Evolutionary conservation across 2,329 filamentous ascomycete species (phyloP).

Genomic region (Teratosphaeria zuluensis): DNA sequence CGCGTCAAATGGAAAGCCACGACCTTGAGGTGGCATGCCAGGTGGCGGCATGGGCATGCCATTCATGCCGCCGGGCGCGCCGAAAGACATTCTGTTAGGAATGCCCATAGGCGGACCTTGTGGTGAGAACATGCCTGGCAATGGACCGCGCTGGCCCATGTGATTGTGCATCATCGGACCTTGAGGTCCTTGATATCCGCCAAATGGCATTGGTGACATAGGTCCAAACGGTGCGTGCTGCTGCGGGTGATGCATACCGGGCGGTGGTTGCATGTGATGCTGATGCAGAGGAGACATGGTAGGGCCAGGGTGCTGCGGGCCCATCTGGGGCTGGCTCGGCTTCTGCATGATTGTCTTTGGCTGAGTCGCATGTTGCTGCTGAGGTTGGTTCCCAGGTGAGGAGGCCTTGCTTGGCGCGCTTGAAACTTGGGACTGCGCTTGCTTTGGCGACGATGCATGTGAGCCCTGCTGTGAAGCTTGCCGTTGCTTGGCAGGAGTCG

Average conservation of each 20-base stretch:
- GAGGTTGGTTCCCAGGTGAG: slow-evolving; percentile 51
- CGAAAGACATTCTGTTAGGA: slow-evolving; percentile 30
- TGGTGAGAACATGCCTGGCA: slow-evolving; percentile 44
- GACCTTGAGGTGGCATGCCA: slow-evolving; percentile 48
- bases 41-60: slow-evolving; percentile 33
- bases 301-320: slow-evolving; percentile 10
- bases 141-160: slow-evolving; percentile 43
- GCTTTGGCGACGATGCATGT: slow-evolving; percentile 58
- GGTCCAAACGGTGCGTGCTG: slow-evolving; percentile 32
- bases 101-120: slow-evolving; percentile 42
- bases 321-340: slow-evolving; percentile 41
- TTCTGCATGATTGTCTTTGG: slow-evolving; percentile 56
- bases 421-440: slow-evolving; percentile 44
- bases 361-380: slow-evolving; percentile 56
- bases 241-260: slow-evolving; percentile 38
- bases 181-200: slow-evolving; percentile 43
- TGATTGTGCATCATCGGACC: slow-evolving; percentile 43
- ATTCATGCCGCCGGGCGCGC: slow-evolving; percentile 46
- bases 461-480: slow-evolving; percentile 72
- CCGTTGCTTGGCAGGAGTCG: slow-evolving; percentile 67
- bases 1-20: slow-evolving; percentile 42
- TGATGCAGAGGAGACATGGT: slow-evolving; percentile 44
- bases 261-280: slow-evolving; percentile 52
- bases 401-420: slow-evolving; percentile 42
- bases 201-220: slow-evolving; percentile 48